Percentiles rank a stretch among this genome's conserved stretches.
Evolutionary conservation across 179 eudicot species (phyloP).

Genomic region (Beta corolliflora): DNA sequence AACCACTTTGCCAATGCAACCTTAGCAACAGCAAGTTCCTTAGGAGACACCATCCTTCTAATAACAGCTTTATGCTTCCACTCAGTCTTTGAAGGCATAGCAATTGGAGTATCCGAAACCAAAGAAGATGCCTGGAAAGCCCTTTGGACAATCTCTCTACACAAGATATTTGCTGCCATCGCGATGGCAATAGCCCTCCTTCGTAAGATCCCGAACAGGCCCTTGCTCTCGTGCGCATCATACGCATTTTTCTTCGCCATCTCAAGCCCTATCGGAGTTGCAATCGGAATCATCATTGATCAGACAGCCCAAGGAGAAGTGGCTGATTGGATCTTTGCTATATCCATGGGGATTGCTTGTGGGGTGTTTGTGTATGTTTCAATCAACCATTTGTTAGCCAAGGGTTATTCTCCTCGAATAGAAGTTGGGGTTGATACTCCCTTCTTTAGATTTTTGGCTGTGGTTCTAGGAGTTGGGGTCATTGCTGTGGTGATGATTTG

Average conservation of each 20-base stretch:
- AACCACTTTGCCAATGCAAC: slow-evolving; percentile 35
- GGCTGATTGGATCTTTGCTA: slow-evolving; percentile 83
- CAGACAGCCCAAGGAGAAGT: slow-evolving; percentile 61
- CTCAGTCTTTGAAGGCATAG: slow-evolving; percentile 89
- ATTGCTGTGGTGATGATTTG: slow-evolving; percentile 92
- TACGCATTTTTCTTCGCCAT: slow-evolving; percentile 89
- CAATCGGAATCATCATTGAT: slow-evolving; percentile 76
- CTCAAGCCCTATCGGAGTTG: slow-evolving; percentile 81
- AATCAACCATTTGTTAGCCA: slow-evolving; percentile 67
- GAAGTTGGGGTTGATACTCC: slow-evolving; percentile 47
- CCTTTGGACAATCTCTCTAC: slow-evolving; percentile 78
- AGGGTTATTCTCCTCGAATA: slow-evolving; percentile 51
- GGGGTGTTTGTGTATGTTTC: slow-evolving; percentile 86
- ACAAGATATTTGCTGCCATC: slow-evolving; percentile 85
- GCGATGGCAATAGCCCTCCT: slow-evolving; percentile 90
- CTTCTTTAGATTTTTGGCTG: slow-evolving; percentile 58
- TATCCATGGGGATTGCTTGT: slow-evolving; percentile 81
- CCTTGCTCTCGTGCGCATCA: slow-evolving; percentile 61
- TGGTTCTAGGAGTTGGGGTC: slow-evolving; percentile 62
- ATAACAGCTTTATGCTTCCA: slow-evolving; percentile 80
- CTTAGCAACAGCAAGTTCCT: slow-evolving; percentile 49
- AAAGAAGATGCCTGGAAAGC: slow-evolving; percentile 73
- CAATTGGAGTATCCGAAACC: slow-evolving; percentile 76
- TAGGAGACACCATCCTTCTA: slow-evolving; percentile 71
- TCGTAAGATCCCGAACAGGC: slow-evolving; percentile 71